These are phyloP conservation scores for Barnettozyma sucrosica DNA, from an alignment of 805 yeast species.

Conservation along the genomic window DNA sequence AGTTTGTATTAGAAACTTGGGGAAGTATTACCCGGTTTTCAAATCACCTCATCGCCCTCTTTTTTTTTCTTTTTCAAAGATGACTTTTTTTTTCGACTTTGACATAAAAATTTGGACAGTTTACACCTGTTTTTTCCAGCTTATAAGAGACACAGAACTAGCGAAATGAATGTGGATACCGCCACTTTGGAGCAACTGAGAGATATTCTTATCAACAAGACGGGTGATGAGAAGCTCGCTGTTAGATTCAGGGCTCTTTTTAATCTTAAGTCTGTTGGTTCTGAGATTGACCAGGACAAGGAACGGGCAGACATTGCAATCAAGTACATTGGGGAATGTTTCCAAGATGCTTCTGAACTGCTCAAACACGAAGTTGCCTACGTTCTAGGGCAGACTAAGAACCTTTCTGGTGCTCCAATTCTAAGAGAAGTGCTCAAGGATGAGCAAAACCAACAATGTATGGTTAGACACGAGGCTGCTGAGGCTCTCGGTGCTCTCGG, in stretches of 20 bases:
- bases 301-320: constrained; percentile 61
- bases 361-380: constrained; percentile 97
- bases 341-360: constrained; percentile 74
- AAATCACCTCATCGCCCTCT: neutral
- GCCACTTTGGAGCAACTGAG: constrained; percentile 58
- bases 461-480: constrained; percentile 99
- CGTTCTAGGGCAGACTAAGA: constrained; percentile 92
- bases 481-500: constrained; percentile 98
- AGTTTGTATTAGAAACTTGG: neutral
- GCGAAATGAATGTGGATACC: constrained; percentile 28
- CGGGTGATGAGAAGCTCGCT: constrained; percentile 71
- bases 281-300: constrained; percentile 51
- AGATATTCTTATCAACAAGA: constrained; percentile 59
- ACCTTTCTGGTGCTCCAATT: constrained; percentile 68
- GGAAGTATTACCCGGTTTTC: neutral
- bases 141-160: neutral
- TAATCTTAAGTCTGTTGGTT: constrained; percentile 81
- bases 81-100: neutral
- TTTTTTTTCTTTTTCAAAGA: neutral
- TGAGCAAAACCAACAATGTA: constrained; percentile 64
- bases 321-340: constrained; percentile 79
- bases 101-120: neutral
- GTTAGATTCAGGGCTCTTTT: constrained; percentile 91
- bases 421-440: constrained; percentile 67
- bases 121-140: neutral